These are phyloP conservation scores for Neospora caninum DNA, from an alignment of 169 alveolate genomes.

Conservation along the genomic window DNA sequence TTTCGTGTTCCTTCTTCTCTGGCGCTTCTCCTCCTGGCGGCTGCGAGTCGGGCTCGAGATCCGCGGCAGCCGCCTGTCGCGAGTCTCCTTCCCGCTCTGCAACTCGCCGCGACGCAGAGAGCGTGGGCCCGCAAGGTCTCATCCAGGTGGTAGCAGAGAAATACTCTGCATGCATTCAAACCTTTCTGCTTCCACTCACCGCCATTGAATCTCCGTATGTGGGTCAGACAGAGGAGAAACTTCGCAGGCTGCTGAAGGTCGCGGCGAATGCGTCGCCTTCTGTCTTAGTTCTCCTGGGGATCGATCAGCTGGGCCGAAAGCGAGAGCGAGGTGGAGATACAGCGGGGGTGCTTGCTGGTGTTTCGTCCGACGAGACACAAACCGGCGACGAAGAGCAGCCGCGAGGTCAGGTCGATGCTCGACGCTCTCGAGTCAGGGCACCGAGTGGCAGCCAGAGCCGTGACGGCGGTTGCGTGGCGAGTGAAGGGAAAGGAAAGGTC, in stretches of 20 bases:
- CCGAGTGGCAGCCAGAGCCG: too few species aligned
- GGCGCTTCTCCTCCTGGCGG: neutral
- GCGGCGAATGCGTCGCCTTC: slow-evolving; percentile 15
- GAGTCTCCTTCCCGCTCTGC: neutral
- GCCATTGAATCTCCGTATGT: slow-evolving; percentile 16
- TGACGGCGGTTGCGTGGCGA: too few species aligned
- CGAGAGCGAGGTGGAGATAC: neutral
- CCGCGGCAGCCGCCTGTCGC: neutral
- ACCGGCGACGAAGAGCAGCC: too few species aligned
- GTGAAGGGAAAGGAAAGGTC: too few species aligned
- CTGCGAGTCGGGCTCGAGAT: neutral
- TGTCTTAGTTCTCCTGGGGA: slow-evolving; percentile 11
- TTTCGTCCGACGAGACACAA: too few species aligned
- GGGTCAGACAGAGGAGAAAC: slow-evolving; percentile 28
- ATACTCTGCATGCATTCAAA: neutral
- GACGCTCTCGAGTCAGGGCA: too few species aligned
- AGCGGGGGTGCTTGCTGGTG: too few species aligned
- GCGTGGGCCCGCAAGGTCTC: neutral
- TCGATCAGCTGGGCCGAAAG: slow-evolving; percentile 2
- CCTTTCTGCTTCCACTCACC: neutral
- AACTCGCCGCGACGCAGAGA: neutral
- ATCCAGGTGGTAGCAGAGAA: slow-evolving; percentile 11
- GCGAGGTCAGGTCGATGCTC: too few species aligned
- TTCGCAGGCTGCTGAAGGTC: neutral
- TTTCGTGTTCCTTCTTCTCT: neutral